Evolutionary conservation across 2,329 filamentous ascomycete species (phyloP).

Genomic region (Fusarium haematococcum): DNA sequence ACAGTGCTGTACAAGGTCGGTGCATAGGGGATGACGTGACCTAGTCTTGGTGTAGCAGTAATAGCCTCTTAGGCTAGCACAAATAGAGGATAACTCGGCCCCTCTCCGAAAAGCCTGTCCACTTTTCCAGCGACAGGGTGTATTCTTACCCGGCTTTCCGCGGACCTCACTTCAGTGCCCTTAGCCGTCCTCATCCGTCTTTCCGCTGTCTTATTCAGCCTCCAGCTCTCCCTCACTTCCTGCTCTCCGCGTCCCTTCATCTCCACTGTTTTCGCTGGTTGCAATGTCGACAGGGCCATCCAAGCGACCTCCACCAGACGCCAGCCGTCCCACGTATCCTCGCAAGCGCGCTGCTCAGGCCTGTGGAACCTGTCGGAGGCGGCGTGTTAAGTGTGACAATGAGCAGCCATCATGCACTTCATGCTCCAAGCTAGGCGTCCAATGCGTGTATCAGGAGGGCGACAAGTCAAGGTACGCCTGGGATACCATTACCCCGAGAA

Average conservation of each 20-base stretch:
- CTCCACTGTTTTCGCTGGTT: neutral
- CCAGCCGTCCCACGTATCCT: neutral
- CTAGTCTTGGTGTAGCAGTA: too few species aligned
- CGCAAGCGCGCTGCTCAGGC: neutral
- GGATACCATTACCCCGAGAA: neutral
- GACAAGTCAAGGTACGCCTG: neutral
- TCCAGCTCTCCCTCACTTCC: neutral
- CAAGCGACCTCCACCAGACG: neutral
- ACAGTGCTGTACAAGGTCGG: too few species aligned
- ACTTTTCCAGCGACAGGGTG: neutral
- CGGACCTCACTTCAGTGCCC: neutral
- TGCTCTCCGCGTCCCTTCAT: neutral
- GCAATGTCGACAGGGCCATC: neutral
- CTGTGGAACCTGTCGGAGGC: neutral
- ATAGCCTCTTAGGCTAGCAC: neutral
- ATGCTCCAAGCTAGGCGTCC: neutral
- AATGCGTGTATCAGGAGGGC: neutral
- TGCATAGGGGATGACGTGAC: neutral
- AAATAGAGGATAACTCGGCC: neutral
- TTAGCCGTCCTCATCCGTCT: neutral
- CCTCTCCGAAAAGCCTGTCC: neutral
- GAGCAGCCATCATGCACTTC: neutral
- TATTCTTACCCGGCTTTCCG: neutral
- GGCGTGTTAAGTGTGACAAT: neutral
- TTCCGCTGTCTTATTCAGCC: neutral